Base-by-base conservation (phyloP, 345 rosid species). In the Isatis tinctoria region DNA sequence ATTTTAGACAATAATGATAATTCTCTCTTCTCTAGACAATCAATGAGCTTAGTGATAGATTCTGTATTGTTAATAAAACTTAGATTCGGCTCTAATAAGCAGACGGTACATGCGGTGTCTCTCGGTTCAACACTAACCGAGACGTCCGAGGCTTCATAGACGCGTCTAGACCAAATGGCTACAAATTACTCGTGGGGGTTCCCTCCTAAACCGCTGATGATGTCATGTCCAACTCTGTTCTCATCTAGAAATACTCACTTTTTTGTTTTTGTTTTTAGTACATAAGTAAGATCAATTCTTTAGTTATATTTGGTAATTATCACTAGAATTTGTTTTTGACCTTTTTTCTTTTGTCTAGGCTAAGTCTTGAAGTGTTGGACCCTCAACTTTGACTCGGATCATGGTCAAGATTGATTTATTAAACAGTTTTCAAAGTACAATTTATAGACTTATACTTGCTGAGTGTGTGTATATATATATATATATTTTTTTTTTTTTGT, bases 181-280 rank as follows among this genome's bases (percentile, higher is more conserved):
- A 75, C 16, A 78, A 81, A 74, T 80, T n/a, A n/a, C n/a, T n/a
- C n/a, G n/a, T n/a, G n/a, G n/a, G n/a, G n/a, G n/a, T n/a, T n/a
- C n/a, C n/a, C n/a, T n/a, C n/a, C n/a, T n/a, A n/a, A n/a, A n/a
- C n/a, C n/a, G n/a, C n/a, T n/a, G n/a, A 87, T 41, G 86, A 91
- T 18, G 95, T 90, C 51, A 80, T 94, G 53, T 88, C 88, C 3
- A 89, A 68, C 62, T 88, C 94, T 33, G 94, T 93, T 59, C 88
- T 89, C 62, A 83, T 91, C 75, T 96, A 87, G 83, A 27, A 85
- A 69, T 76, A 80, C 81, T 90, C 10, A 45, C 22, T 14, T n/a
- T n/a, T n/a, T n/a, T n/a, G n/a, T n/a, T 35, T n/a, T n/a, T 10
- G 4, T 66, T 4, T 17, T 1, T 27, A 43, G 39, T 12, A 53